Evolutionary conservation across 2,329 filamentous ascomycete genomes (phyloP).

Genomic region (Lasiodiplodia citricola): DNA sequence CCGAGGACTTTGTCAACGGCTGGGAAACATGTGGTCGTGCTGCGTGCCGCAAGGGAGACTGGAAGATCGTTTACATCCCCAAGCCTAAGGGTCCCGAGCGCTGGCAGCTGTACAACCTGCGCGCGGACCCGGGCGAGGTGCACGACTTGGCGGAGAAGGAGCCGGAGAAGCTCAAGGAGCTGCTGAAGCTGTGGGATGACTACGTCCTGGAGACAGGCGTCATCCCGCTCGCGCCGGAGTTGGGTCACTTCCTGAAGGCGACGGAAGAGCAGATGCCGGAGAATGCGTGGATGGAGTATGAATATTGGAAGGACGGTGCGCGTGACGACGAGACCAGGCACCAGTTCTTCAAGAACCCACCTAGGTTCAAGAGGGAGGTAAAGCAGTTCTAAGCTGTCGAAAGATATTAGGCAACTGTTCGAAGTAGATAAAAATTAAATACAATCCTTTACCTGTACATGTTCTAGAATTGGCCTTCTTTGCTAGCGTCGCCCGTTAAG

Average conservation of each 20-base stretch:
- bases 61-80: conserved; percentile 64
- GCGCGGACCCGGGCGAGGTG: conserved; percentile 58
- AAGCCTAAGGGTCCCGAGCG: conserved; percentile 60
- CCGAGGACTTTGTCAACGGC: conserved; percentile 58
- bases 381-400: conserved; percentile 23
- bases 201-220: conserved; percentile 66
- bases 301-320: conserved; percentile 65
- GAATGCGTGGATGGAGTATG: conserved; percentile 69
- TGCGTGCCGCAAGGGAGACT: conserved; percentile 61
- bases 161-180: conserved; percentile 51
- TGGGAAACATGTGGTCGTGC: conserved; percentile 63
- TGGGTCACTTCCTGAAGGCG: conserved; percentile 64
- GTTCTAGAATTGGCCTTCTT: too few relatives aligned
- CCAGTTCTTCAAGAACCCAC: conserved; percentile 39
- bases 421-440: not conserved
- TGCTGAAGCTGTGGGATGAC: conserved; percentile 62
- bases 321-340: conserved; percentile 42
- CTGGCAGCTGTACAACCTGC: conserved; percentile 64
- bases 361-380: conserved; percentile 37
- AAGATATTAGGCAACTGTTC: not conserved
- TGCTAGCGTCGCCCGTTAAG: too few relatives aligned
- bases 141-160: conserved; percentile 50
- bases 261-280: conserved; percentile 70
- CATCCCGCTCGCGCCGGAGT: conserved; percentile 62
- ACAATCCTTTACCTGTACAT: not conserved